phyloP scores from a whole-genome alignment of 805 yeast species.

The Wickerhamiella nectarea region DNA sequence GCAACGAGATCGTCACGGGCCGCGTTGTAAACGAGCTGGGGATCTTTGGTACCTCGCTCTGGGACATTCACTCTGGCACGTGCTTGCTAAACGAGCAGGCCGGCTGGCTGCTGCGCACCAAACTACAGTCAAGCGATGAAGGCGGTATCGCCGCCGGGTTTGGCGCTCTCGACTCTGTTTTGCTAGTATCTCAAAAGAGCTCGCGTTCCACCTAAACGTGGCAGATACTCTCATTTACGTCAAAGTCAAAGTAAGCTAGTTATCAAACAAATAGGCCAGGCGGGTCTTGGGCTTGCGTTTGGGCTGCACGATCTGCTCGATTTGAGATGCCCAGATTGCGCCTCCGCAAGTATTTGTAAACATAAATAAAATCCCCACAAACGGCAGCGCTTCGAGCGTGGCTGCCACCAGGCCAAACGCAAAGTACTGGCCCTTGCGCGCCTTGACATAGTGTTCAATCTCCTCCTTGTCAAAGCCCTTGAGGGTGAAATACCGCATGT shows the following conservation, averaged over 20 bases:
- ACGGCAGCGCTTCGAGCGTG: conserved; percentile 26
- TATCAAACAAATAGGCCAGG: conserved; percentile 6
- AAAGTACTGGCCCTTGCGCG: conserved; percentile 23
- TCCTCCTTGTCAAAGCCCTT: conserved; percentile 37
- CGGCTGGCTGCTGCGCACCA: conserved; percentile 82
- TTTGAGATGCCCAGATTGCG: conserved; percentile 27
- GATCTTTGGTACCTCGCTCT: conserved; percentile 68
- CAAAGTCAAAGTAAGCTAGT: too few relatives aligned
- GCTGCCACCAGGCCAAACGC: conserved; percentile 28
- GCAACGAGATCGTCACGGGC: conserved; percentile 48
- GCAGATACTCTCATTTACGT: too few relatives aligned
- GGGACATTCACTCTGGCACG: conserved; percentile 49
- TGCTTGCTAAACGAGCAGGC: conserved; percentile 50
- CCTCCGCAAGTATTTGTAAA: conserved; percentile 28
- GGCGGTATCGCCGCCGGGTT: conserved; percentile 99
- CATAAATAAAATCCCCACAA: conserved; percentile 25
- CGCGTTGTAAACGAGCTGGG: conserved; percentile 85
- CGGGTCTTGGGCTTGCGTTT: conserved; percentile 6
- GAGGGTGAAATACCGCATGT: conserved; percentile 42
- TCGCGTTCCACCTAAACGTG: too few relatives aligned
- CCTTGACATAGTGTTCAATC: conserved; percentile 23
- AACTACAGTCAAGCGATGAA: conserved; percentile 76
- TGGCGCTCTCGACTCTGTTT: conserved; percentile 72
- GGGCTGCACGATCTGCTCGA: conserved; percentile 17
- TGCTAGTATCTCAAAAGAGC: conserved; percentile 11